Base-by-base conservation (phyloP, 2,329 filamentous ascomycete species). In the Thielaviopsis punctulata region DNA sequence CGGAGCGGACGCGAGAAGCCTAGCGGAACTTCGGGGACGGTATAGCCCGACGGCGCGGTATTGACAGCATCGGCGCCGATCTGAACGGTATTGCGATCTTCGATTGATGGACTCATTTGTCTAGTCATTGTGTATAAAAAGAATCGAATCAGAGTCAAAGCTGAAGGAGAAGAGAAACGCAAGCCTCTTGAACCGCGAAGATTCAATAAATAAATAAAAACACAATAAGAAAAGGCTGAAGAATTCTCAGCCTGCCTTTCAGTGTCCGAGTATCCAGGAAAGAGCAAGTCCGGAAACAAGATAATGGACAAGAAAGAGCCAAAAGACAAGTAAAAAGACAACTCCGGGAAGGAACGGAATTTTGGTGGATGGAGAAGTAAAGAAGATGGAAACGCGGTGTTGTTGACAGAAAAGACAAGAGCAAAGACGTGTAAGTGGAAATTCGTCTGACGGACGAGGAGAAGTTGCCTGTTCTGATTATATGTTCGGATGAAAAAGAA, bases 1-100 rank as follows among this genome's bases (percentile, higher is more conserved):
- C 60, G 57, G n/a, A 63, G 49, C 22, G 56, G 54, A 10, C 52
- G 52, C 19, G 54, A 43, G 19, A 33, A 51, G n/a, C 47, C 49
- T 25, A 56, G 27, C 21, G 56, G 56, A 2, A 27, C n/a, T 18
- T 52, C 46, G 22, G 33, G 49, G 18, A 57, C 25, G 12, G 41
- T 22, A 22, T 57, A 57, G 4, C 45, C 9, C 10, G 39, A 19
- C 10, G 48, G 24, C 21, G 47, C 13, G 2, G 49, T 25, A 15
- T 24, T 44, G 21, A 41, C n/a, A 27, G 45, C 18, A 21, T 49
- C 41, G 21, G 30, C 22, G 23, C 48, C 41, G 36, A 49, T 36
- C 18, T 47, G 41, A 15, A 51, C 30, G 4, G 52, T 52, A 21
- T 45, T 41, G 25, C 56, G 54, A 25, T 33, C 51, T n/a, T 53